Base-by-base conservation (phyloP, 2,329 filamentous ascomycete genomes). In the Coccinonectria pachysandricola region DNA sequence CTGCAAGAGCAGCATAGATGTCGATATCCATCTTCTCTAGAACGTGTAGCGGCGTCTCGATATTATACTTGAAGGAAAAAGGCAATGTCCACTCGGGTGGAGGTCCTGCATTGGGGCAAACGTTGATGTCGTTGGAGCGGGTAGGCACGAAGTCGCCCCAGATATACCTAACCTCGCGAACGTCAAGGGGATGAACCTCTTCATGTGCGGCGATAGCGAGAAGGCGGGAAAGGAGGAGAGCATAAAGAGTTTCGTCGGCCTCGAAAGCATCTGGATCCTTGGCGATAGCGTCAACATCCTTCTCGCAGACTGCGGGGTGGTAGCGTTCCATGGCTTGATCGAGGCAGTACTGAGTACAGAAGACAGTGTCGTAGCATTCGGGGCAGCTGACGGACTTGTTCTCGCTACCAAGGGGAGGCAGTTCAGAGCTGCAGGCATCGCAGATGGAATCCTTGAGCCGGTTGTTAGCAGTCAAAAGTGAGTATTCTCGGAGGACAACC, bases 391-490 rank as follows among this genome's bases (percentile, higher is more conserved):
- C 61, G 10, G 68, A 28, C 48, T 55, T 25, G 46, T 60, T 43
- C 7, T 67, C 53, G 25, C 53, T 52, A 15, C 58, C 59, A 14
- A 82, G 57, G 0, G 67, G 65, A 1, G 81, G 82, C 5, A 92
- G 66, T 13, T 74, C 71, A 6, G 70, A 66, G 43, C 85, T 85
- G 53, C 88, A 96, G 9, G 86, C 86, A 53, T 96, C 88, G 54
- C 88, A 96, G 15, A 88, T 69, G 4, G 80, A 68, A 36, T 93
- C 86, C 49, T 92, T 85, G 8, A 91, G 69, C 15, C 85, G 76
- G 49, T 91, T 91, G 42, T 88, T 91, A 23, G 84, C 87, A 2
- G 87, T 94, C 20, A 98, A 62, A 6, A 94, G 68, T 7, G 86
- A 91, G 34, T 79, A 82, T 49, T 98, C 91, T 24, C 72, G 63